Evolutionary conservation across 192 early-diverging fungal species (phyloP), one percentile per base, ranked within the genome.

Genomic region (Chytriomyces sp.): DNA sequence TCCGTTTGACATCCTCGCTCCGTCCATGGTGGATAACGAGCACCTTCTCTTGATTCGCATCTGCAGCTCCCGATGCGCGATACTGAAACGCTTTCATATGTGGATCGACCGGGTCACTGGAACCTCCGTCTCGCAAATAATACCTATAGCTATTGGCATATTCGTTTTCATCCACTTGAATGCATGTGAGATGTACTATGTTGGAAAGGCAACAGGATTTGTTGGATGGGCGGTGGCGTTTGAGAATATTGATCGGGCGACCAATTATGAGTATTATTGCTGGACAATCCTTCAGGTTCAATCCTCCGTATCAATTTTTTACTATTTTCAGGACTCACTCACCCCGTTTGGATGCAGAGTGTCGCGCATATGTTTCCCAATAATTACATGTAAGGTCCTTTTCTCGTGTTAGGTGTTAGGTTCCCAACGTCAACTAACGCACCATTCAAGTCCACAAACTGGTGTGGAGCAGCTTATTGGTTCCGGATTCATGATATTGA

Each of bases 311-410:
- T n/a, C n/a, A n/a, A n/a, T n/a, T n/a, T n/a, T n/a, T n/a, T n/a
- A n/a, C n/a, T n/a, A n/a, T n/a, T n/a, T n/a, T n/a, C n/a, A n/a
- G n/a, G n/a, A n/a, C n/a, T n/a, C n/a, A n/a, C n/a, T n/a, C n/a
- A n/a, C n/a, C n/a, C n/a, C n/a, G n/a, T n/a, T n/a, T n/a, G n/a
- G n/a, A n/a, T n/a, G n/a, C n/a, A n/a, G n/a, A n/a, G n/a, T 25
- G 66, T 76, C 22, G 66, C 73, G n/a, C 69, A 70, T 36, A 76
- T 73, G 49, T 76, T 76, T 60, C 75, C 75, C 10, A 4, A 7
- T 4, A 54, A 33, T 7, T 68, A 34, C 34, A 12, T 5, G 58
- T 60, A 60, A 60, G 58, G n/a, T n/a, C n/a, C n/a, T 34, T 33
- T 60, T 0, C 0, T 30, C 7, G n/a, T 22, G 8, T 6, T 25